Conservation (phyloP, 2,329 filamentous ascomycete genomes). For the Cercospora sojina region DNA sequence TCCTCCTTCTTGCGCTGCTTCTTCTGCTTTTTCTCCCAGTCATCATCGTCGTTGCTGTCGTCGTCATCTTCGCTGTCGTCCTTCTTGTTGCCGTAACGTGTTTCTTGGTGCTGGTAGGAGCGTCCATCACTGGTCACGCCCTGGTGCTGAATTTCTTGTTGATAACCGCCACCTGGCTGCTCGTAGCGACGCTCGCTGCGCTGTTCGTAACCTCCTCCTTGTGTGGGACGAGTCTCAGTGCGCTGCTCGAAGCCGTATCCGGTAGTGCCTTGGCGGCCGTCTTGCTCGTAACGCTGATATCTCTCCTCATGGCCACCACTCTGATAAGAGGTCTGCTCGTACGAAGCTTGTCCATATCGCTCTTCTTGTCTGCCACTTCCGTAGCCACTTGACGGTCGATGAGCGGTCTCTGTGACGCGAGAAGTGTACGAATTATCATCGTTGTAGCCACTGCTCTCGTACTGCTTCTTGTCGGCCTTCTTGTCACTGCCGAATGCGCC, state of each 20-base stretch:
- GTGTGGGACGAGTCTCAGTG: slow-evolving; percentile 53
- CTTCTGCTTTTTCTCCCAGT: slow-evolving; percentile 45
- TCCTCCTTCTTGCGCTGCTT: slow-evolving; percentile 44
- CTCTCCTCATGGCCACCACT: slow-evolving; percentile 59
- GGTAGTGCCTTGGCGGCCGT: slow-evolving; percentile 42
- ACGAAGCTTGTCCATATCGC: slow-evolving; percentile 62
- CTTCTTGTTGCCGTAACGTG: slow-evolving; percentile 33
- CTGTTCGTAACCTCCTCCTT: slow-evolving; percentile 59
- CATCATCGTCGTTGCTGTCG: slow-evolving; percentile 37
- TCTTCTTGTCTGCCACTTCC: slow-evolving; percentile 22
- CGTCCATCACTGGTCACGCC: slow-evolving; percentile 30
- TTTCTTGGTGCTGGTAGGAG: slow-evolving; percentile 31
- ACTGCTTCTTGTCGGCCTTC: slow-evolving; percentile 53
- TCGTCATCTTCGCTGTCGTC: slow-evolving; percentile 37
- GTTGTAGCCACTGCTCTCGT: slow-evolving; percentile 53
- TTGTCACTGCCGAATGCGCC: slow-evolving; percentile 53
- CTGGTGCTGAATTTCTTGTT: slow-evolving; percentile 41
- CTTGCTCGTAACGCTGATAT: slow-evolving; percentile 61
- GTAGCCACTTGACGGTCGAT: slow-evolving; percentile 35
- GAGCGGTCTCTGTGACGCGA: slow-evolving; percentile 62
- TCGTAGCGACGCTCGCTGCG: slow-evolving; percentile 57
- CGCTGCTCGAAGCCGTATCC: slow-evolving; percentile 61
- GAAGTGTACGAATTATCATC: slow-evolving; percentile 64
- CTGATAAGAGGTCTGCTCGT: slow-evolving; percentile 58
- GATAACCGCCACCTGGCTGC: slow-evolving; percentile 43